Percentiles rank a stretch among this genome's conserved stretches.
Conservation (phyloP, 164 flowering plant species). For the Stephania japonica region DNA sequence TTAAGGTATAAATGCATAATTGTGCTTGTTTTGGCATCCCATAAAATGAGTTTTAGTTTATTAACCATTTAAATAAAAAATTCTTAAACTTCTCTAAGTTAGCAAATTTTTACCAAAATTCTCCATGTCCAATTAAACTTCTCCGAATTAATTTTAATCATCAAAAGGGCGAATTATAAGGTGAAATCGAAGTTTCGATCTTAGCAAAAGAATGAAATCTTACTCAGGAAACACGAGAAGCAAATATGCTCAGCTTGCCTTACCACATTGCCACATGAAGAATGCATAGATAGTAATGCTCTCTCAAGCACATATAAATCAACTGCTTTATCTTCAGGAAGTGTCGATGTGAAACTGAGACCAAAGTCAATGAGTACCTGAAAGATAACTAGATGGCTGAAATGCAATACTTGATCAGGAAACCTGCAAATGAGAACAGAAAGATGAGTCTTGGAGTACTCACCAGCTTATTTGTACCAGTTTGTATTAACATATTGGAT, state of each 20-base stretch:
- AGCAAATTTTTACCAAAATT: too few species aligned
- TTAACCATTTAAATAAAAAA: too few species aligned
- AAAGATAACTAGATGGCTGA: not conserved
- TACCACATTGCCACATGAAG: slow-evolving; percentile 96
- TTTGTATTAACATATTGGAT: slow-evolving; percentile 76
- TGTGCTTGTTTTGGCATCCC: too few species aligned
- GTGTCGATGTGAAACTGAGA: slow-evolving; percentile 83
- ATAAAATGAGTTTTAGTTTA: too few species aligned
- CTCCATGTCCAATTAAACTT: too few species aligned
- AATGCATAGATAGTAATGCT: slow-evolving; percentile 94
- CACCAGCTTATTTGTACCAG: slow-evolving; percentile 70
- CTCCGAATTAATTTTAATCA: too few species aligned
- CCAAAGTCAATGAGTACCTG: slow-evolving; percentile 97
- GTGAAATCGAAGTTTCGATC: too few species aligned
- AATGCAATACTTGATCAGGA: not conserved
- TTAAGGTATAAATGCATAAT: too few species aligned
- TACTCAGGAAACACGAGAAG: slow-evolving; percentile 3
- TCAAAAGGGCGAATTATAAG: too few species aligned
- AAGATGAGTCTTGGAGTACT: slow-evolving; percentile 15
- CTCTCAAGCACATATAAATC: slow-evolving; percentile 93
- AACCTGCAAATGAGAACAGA: not conserved
- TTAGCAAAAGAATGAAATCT: not conserved
- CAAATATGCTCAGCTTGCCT: slow-evolving; percentile 13
- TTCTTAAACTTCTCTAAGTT: too few species aligned
- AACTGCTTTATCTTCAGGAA: slow-evolving; percentile 97